Evolutionary conservation across 2,329 filamentous ascomycete genomes (phyloP), one percentile per base, ranked within the genome.

Genomic region (Chaetomiaceae sp.): DNA sequence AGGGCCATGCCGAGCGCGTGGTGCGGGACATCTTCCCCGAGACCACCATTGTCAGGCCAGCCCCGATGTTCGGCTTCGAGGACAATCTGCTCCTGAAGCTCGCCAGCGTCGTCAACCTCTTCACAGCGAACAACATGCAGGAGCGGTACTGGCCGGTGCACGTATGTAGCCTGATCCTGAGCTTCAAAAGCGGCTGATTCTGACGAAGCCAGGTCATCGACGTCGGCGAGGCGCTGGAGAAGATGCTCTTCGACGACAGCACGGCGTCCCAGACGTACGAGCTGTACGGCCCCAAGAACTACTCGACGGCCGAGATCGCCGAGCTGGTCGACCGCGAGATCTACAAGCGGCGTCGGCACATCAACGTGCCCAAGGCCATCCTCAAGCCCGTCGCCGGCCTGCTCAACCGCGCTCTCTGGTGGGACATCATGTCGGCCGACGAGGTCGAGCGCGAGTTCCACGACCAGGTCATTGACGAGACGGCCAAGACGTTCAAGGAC

Each of bases 401-500:
- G 53, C 72, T 96, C 52, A 96, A 96, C 80, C 85, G 84, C 68
- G 72, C 80, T 44, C 75, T 97, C 19, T 99, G 91, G 91, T 99
- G 90, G 90, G 87, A 86, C 40, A 84, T 88, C 43, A 77, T 87
- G 58, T 91, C 88, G 31, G 83, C 83, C 36, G 91, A 97, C 66
- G 84, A 95, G 70, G 80, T 99, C 12, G 91, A 96, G 77, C 81
- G 88, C 59, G 91, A 99, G 71, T 95, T 92, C 72, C 83, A 95
- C 64, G 88, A 99, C 72, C 94, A 99, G 72, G 76, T 83, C 63
- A 95, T 99, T 67, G 94, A 99, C 71, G 84, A 84, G 55, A 83
- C 79, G 31, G 94, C 94, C 61, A 97, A 96, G 82, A 97, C 94
- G 1, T 95, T 97, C 76, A 88, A 88, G 72, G 91, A 97, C 68